phyloP scores from a whole-genome alignment of 2,329 filamentous ascomycete genomes.

The Geosmithia putterillii region DNA sequence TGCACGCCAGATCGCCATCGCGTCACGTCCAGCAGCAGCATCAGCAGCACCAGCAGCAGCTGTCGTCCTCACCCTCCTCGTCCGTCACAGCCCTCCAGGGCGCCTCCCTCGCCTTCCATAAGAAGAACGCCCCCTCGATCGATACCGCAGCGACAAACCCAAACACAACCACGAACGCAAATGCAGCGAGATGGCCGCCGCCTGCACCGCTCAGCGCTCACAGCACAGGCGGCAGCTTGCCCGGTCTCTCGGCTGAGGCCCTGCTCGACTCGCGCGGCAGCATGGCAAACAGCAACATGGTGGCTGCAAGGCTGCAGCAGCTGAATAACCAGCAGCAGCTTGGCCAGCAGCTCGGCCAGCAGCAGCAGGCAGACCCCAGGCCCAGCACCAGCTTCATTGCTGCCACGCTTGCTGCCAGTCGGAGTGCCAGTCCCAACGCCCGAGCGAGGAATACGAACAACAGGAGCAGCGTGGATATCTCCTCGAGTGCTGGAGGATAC shows the following conservation, averaged over 20 bases:
- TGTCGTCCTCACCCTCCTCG: not conserved
- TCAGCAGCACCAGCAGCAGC: not conserved
- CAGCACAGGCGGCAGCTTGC: constrained; percentile 21
- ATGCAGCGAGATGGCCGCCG: constrained; percentile 7
- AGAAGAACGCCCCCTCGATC: constrained; percentile 15
- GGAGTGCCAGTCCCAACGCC: constrained; percentile 22
- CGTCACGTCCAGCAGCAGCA: not conserved
- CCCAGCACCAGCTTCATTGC: constrained; percentile 43
- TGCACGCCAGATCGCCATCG: not conserved
- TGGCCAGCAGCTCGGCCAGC: not conserved
- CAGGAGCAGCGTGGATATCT: constrained; percentile 16
- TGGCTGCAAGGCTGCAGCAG: constrained; percentile 12
- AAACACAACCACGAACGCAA: constrained; percentile 7
- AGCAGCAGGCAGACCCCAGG: constrained; percentile 21
- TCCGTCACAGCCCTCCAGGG: constrained; percentile 30
- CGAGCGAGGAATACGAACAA: constrained; percentile 12
- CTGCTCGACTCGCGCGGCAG: no score
- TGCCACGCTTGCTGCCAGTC: constrained; percentile 47
- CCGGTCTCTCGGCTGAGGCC: not conserved
- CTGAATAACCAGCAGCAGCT: constrained; percentile 2
- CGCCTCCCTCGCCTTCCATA: constrained; percentile 42
- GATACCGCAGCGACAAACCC: constrained; percentile 5
- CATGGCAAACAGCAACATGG: constrained; percentile 2
- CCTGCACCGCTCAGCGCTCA: constrained; percentile 24
- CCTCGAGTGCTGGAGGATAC: constrained; percentile 9